A percentile compares a stretch with the other conserved stretches of the same genome.
These are phyloP conservation scores for Populus ilicifolia DNA, from an alignment of 345 rosid genomes.

Conservation along the genomic window DNA sequence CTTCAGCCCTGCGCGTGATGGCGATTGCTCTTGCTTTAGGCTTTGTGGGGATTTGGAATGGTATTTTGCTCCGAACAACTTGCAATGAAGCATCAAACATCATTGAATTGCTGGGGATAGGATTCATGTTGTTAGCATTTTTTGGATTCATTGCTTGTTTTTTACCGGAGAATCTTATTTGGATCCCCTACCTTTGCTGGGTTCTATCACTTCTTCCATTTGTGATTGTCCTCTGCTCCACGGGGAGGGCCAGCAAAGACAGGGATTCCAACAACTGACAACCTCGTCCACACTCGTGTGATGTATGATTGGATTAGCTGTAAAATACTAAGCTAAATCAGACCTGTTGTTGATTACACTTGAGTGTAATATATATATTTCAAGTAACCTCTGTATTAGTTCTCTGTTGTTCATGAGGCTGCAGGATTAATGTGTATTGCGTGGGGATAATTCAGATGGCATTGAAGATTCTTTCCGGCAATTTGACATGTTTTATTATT, in stretches of 20 bases:
- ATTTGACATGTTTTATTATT: neutral
- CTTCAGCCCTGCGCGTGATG: neutral
- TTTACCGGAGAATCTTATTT: neutral
- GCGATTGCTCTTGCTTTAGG: constrained; percentile 1
- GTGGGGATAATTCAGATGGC: neutral
- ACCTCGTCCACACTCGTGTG: neutral
- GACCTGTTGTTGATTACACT: no score
- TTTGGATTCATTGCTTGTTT: neutral
- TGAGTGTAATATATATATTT: no score
- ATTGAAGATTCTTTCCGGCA: neutral
- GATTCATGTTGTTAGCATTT: neutral
- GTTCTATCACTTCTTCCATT: neutral
- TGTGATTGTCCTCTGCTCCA: neutral
- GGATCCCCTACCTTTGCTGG: neutral
- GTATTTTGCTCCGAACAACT: constrained; percentile 6
- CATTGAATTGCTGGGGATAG: neutral
- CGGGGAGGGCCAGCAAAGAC: neutral
- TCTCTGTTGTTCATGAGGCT: neutral
- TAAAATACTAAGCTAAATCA: no score
- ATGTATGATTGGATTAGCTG: no score
- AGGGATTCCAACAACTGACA: neutral
- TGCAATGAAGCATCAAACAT: neutral
- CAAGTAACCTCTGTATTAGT: neutral
- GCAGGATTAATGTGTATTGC: no score
- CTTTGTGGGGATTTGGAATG: constrained; percentile 1